phyloP scores from a whole-genome alignment of 129 eudicot species.

The Solidago caesia region DNA sequence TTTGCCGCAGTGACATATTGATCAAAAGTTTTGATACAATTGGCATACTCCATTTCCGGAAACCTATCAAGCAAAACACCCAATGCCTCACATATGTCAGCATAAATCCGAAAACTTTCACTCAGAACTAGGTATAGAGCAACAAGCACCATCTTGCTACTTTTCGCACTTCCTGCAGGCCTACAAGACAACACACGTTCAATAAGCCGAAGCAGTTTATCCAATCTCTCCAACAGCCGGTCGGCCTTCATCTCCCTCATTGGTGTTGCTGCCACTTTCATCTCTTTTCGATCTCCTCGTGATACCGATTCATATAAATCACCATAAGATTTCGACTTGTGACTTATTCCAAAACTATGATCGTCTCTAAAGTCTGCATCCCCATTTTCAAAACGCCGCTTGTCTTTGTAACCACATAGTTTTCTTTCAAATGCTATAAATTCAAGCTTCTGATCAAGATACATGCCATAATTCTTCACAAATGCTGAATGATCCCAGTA shows the following conservation, averaged over 20 bases:
- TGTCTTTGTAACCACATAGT: constrained; percentile 38
- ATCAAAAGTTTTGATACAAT: constrained; percentile 65
- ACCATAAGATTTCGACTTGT: constrained; percentile 44
- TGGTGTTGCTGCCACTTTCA: constrained; percentile 37
- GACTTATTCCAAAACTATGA: constrained; percentile 44
- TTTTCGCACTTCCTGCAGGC: constrained; percentile 68
- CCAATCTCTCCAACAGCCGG: constrained; percentile 55
- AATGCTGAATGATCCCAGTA: constrained; percentile 85
- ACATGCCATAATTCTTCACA: constrained; percentile 60
- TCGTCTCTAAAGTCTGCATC: constrained; percentile 45
- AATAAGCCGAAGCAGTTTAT: constrained; percentile 58
- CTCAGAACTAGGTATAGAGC: constrained; percentile 55
- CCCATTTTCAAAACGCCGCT: constrained; percentile 24
- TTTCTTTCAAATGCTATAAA: constrained; percentile 57
- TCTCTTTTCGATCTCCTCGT: constrained; percentile 36
- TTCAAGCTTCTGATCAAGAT: constrained; percentile 72
- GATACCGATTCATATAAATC: constrained; percentile 43
- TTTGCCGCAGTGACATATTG: constrained; percentile 63
- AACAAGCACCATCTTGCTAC: constrained; percentile 54
- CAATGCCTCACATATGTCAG: constrained; percentile 61
- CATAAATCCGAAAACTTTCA: constrained; percentile 71
- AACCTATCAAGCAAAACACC: constrained; percentile 50
- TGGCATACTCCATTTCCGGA: constrained; percentile 63
- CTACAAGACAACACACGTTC: constrained; percentile 60
- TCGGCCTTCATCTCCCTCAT: constrained; percentile 54